Evolutionary conservation across 768 basidiomycete genomes (phyloP).

Genomic region (Phylloporus rhodoxanthus): DNA sequence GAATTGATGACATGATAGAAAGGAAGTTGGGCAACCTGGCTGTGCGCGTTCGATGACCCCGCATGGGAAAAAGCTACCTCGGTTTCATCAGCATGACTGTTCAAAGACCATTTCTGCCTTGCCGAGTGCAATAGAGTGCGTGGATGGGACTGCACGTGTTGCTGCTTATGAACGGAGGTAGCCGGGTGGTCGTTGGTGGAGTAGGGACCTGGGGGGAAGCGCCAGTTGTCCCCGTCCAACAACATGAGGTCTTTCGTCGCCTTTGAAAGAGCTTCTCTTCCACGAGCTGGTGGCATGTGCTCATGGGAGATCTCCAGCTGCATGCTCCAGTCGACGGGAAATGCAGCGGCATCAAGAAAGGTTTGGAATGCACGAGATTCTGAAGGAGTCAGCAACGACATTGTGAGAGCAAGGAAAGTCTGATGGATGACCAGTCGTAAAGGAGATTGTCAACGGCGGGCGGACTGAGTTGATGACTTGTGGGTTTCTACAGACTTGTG

Average conservation of each 20-base stretch:
- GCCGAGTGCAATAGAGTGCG: constrained; percentile 15
- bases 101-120: constrained; percentile 12
- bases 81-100: constrained; percentile 6
- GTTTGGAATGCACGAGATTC: constrained; percentile 66
- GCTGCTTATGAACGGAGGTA: constrained; percentile 8
- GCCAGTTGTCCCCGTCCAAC: constrained; percentile 46
- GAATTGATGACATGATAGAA: constrained; percentile 12
- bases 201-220: constrained; percentile 20
- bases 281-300: constrained; percentile 46
- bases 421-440: neutral
- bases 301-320: constrained; percentile 35
- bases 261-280: constrained; percentile 63
- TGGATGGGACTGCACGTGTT: constrained; percentile 17
- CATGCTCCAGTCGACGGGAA: constrained; percentile 45
- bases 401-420: constrained; percentile 16
- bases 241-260: constrained; percentile 84
- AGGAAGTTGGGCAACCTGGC: constrained; percentile 12
- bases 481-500: constrained; percentile 22
- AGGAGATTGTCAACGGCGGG: constrained; percentile 5
- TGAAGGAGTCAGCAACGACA: constrained; percentile 61
- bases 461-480: constrained; percentile 15
- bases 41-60: neutral
- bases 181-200: constrained; percentile 7
- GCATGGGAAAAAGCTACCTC: constrained; percentile 3
- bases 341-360: constrained; percentile 49